phyloP scores from a whole-genome alignment of 2,329 filamentous ascomycete species.

The Diaporthe velutina region DNA sequence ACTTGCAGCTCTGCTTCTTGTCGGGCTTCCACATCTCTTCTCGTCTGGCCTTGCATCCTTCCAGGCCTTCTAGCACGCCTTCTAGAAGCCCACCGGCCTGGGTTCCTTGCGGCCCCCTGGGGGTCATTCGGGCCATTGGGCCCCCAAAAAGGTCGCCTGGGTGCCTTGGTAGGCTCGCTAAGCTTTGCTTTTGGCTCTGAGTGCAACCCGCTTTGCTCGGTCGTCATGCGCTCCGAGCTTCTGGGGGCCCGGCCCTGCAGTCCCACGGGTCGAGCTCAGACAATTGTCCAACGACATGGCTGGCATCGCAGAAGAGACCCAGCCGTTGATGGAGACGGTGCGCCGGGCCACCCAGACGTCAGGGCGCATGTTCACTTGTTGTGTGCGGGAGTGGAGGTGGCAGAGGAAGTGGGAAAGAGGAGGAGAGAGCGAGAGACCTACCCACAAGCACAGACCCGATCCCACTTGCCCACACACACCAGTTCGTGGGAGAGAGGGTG shows the following conservation, averaged over 20 bases:
- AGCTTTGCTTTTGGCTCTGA: slow-evolving; percentile 34
- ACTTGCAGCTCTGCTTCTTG: slow-evolving; percentile 30
- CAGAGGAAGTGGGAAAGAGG: background rate
- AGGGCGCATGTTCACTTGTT: background rate
- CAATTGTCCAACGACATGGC: slow-evolving; percentile 30
- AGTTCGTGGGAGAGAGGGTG: slow-evolving; percentile 20
- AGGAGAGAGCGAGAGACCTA: background rate
- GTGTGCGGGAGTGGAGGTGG: background rate
- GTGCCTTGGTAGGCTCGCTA: slow-evolving; percentile 17
- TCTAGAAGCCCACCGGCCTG: slow-evolving; percentile 36
- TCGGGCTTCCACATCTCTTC: slow-evolving; percentile 27
- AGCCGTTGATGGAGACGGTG: slow-evolving; percentile 7
- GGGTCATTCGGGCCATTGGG: background rate
- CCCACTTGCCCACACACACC: slow-evolving; percentile 12
- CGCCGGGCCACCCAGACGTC: slow-evolving; percentile 7
- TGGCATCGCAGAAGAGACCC: background rate
- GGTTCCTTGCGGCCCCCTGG: background rate
- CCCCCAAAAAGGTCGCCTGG: background rate
- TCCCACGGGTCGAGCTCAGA: slow-evolving; percentile 14
- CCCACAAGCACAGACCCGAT: slow-evolving; percentile 15
- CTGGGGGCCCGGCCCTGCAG: slow-evolving; percentile 24
- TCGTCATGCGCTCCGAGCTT: slow-evolving; percentile 36
- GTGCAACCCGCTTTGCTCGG: slow-evolving; percentile 32
- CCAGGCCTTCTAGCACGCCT: slow-evolving; percentile 32
- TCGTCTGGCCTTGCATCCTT: slow-evolving; percentile 16